Base-by-base conservation (phyloP, 805 yeast genomes). In the Crinitomyces ghanaensis region DNA sequence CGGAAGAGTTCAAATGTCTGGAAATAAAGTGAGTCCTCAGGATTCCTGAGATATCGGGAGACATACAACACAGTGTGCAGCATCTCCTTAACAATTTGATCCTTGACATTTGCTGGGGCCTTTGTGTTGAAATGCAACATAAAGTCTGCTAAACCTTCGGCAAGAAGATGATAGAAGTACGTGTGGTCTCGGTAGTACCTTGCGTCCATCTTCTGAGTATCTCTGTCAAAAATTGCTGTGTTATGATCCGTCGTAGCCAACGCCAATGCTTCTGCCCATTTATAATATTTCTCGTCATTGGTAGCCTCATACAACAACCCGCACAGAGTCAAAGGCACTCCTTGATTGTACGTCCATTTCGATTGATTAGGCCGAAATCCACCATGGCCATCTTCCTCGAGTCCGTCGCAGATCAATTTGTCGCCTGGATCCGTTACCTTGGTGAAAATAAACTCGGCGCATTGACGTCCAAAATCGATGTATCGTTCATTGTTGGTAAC, bases 111-210 rank as follows among this genome's bases (percentile, higher is more conserved):
- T 43, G 57, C 44, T 37, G 57, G 58, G 2, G 62, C 60, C 6
- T 46, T 45, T 15, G 52, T 44, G 15, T 69, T 74, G 33, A 72
- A 60, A 26, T 62, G 64, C 43, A 72, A 50, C 45, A 72, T 49
- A 51, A 72, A 77, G 50, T 77, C 83, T 4, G 80, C 78, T 31
- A 75, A 57, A 0, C 84, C 84, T 50, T 74, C 83, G 26, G 74
- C 61, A 31, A 77, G 56, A 42, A 77, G 60, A 50, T 76, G 84
- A 35, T 70, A 65, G 50, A 75, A 77, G 54, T 70, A 72, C 1
- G 77, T 65, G 9, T 70, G 58, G 45, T 75, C 83, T 43, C 77
- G 64, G 72, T 79, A 76, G 55, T 66, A 74, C 34, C 84, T 58
- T 44, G 66, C 64, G 7, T 59, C 63, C 48, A 59, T 53, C 33